A percentile compares a stretch with the other conserved stretches of the same genome.
phyloP scores from a whole-genome alignment of 176 grass and related monocot genomes.

The Poa pratensis region DNA sequence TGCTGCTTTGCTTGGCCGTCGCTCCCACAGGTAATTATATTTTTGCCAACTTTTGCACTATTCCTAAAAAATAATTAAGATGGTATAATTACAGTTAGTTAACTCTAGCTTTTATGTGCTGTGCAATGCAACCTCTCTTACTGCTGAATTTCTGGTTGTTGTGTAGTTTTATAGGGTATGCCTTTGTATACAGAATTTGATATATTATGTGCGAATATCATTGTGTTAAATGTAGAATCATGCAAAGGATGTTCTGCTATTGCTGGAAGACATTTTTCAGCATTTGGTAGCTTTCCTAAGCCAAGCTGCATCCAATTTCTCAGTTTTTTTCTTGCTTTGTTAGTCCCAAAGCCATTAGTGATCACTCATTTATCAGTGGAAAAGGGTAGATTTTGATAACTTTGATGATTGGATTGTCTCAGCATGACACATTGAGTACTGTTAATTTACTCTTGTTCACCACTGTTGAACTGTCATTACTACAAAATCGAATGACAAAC shows the following conservation, averaged over 20 bases:
- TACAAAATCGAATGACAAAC: background rate
- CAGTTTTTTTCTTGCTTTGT: background rate
- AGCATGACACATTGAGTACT: background rate
- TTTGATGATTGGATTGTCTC: background rate
- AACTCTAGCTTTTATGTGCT: background rate
- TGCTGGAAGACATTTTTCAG: background rate
- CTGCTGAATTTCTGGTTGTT: background rate
- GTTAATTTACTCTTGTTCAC: slow-evolving; percentile 1
- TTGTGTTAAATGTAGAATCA: slow-evolving; percentile 3
- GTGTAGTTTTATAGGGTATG: background rate
- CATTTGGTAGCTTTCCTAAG: background rate
- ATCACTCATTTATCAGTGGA: background rate
- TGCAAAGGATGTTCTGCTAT: background rate
- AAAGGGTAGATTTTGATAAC: background rate
- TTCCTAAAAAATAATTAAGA: background rate
- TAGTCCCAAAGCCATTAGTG: background rate
- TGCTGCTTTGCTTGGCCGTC: slow-evolving; percentile 85
- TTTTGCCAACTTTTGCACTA: slow-evolving; percentile 10
- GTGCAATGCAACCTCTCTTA: background rate
- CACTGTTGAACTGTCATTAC: slow-evolving; percentile 21
- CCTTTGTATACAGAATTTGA: background rate
- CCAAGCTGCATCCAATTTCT: background rate
- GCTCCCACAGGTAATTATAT: slow-evolving; percentile 77
- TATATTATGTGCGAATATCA: background rate
- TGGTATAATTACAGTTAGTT: background rate